phyloP scores from a whole-genome alignment of 208 protist species.

The Crithidia brevicula region DNA sequence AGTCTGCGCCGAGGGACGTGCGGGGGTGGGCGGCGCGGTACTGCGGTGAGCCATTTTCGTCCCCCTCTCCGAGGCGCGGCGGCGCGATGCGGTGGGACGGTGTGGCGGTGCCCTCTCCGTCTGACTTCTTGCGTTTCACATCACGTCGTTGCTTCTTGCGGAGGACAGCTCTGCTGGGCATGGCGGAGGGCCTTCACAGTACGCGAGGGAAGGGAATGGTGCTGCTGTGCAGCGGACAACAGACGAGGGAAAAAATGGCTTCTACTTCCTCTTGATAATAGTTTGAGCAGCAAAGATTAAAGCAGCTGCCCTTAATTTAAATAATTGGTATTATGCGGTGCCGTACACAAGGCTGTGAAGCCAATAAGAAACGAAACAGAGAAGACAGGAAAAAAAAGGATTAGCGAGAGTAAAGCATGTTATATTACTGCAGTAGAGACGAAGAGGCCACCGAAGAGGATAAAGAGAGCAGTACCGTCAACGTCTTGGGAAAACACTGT shows the following conservation, averaged over 20 bases:
- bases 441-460: too few relatives aligned
- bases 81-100: conserved; percentile 12
- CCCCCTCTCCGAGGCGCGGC: background rate
- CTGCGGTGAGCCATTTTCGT: background rate
- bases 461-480: too few relatives aligned
- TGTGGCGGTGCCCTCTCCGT: conserved; percentile 1
- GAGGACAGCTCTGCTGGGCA: conserved; percentile 84
- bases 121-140: conserved; percentile 54
- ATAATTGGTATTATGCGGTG: too few relatives aligned
- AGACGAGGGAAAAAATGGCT: conserved; percentile 3
- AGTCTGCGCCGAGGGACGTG: background rate
- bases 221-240: too few relatives aligned
- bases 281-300: too few relatives aligned
- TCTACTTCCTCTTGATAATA: too few relatives aligned
- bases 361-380: conserved; percentile 1
- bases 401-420: too few relatives aligned
- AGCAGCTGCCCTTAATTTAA: too few relatives aligned
- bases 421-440: too few relatives aligned
- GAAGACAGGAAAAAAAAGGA: background rate
- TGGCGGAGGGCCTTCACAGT: conserved; percentile 4
- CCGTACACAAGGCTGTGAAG: too few relatives aligned
- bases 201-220: background rate
- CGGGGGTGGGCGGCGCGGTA: conserved; percentile 2
- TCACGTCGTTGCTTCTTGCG: conserved; percentile 85
- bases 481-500: too few relatives aligned